Conservation (phyloP, 1,139 yeast species). For the Pneumocystis jirovecii region DNA sequence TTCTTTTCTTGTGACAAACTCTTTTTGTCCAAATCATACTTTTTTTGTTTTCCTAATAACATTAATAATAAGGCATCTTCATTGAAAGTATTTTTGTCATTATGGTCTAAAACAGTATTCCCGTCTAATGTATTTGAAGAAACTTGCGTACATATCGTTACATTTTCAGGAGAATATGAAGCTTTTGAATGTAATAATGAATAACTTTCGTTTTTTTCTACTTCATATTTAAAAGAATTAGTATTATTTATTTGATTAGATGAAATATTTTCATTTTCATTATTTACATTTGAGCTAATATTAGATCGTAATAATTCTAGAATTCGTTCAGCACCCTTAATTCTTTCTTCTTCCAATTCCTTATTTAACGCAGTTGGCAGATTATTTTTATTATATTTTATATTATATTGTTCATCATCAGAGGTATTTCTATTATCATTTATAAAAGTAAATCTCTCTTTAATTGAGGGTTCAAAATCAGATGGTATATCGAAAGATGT, state of each 20-base stretch:
- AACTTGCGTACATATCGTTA: not conserved
- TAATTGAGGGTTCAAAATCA: not conserved
- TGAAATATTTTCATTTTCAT: not conserved
- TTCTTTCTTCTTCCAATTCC: not conserved
- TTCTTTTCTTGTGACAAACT: not conserved
- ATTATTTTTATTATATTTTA: not conserved
- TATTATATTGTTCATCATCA: not conserved
- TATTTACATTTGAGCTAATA: not conserved
- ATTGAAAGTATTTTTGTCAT: not conserved
- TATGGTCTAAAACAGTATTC: not conserved
- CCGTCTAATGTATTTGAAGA: not conserved
- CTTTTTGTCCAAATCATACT: not conserved
- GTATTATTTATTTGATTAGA: not conserved
- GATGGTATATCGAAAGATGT: not conserved
- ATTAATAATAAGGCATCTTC: not conserved
- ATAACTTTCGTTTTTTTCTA: not conserved
- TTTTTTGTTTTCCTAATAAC: not conserved
- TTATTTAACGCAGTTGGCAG: not conserved
- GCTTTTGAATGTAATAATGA: not conserved
- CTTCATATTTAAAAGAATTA: not conserved
- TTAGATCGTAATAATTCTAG: not conserved
- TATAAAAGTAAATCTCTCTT: not conserved
- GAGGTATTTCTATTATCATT: not conserved
- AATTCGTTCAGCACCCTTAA: not conserved
- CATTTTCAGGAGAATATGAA: not conserved